These are phyloP conservation scores for Earliella scabrosa DNA, from an alignment of 1,284 basidiomycete species.

Conservation along the genomic window DNA sequence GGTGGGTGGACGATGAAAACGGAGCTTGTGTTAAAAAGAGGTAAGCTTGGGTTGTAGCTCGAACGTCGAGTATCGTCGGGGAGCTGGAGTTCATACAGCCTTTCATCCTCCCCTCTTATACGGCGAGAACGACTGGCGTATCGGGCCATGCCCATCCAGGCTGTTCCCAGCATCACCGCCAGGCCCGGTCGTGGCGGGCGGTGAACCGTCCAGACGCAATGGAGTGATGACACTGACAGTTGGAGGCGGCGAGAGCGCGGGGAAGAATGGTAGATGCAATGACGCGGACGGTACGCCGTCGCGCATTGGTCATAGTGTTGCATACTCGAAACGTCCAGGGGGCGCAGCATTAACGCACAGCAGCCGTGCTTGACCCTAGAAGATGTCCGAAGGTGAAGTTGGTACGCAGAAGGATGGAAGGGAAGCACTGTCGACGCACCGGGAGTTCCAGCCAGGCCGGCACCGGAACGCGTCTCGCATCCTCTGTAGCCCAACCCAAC, in stretches of 20 bases:
- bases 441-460: too few species aligned
- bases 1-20: neutral
- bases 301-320: conserved; percentile 2
- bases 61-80: neutral
- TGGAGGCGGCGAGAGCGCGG: conserved; percentile 2
- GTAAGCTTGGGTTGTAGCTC: neutral
- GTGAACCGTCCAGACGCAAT: neutral
- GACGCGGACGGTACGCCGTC: neutral
- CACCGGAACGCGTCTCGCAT: too few species aligned
- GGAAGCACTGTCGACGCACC: neutral
- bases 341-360: neutral
- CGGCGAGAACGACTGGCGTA: neutral
- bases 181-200: neutral
- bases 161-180: conserved; percentile 3
- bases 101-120: conserved; percentile 7
- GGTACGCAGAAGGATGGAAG: neutral
- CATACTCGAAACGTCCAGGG: neutral
- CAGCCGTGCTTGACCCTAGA: conserved; percentile 1
- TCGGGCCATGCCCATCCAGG: neutral
- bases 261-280: neutral
- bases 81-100: neutral
- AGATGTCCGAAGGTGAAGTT: conserved; percentile 3
- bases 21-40: neutral
- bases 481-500: too few species aligned
- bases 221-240: neutral